Evolutionary conservation across 176 grass and related monocot genomes (phyloP).

Genomic region (Cenchrus fungigraminus): DNA sequence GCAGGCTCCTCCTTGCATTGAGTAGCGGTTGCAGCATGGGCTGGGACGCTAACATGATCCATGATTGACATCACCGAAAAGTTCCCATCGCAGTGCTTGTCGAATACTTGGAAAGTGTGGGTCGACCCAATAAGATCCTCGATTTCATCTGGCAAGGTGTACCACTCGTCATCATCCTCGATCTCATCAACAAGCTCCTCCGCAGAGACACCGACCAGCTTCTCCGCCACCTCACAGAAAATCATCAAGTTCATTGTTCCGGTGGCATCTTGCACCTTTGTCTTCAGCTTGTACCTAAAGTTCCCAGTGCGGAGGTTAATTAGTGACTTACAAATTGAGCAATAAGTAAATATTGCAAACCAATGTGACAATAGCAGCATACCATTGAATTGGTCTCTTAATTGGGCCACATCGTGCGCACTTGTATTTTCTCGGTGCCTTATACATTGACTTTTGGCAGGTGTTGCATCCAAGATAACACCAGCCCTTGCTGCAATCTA

Average conservation of each 20-base stretch:
- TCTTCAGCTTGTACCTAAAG: slow-evolving; percentile 25
- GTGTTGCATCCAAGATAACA: slow-evolving; percentile 28
- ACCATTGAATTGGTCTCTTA: slow-evolving; percentile 31
- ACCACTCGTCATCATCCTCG: slow-evolving; percentile 25
- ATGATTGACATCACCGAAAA: slow-evolving; percentile 11
- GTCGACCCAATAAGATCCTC: slow-evolving; percentile 25
- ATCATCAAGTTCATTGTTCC: slow-evolving; percentile 23
- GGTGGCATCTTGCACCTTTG: slow-evolving; percentile 1
- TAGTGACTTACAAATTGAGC: background rate
- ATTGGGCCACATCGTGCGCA: slow-evolving; percentile 18
- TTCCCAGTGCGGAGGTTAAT: background rate
- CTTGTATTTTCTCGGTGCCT: background rate
- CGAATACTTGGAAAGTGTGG: slow-evolving; percentile 27
- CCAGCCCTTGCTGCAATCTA: background rate
- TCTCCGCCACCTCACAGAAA: slow-evolving; percentile 18
- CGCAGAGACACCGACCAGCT: slow-evolving; percentile 20
- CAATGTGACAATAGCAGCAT: background rate
- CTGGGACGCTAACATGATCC: background rate
- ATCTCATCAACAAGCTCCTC: slow-evolving; percentile 27
- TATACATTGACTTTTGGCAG: slow-evolving; percentile 13
- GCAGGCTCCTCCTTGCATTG: background rate
- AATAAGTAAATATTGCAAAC: background rate
- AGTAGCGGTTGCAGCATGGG: background rate
- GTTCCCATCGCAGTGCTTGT: background rate
- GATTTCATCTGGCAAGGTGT: slow-evolving; percentile 17